Evolutionary conservation across 192 early-diverging fungal genomes (phyloP).

Genomic region (Haplosporangium gracile): DNA sequence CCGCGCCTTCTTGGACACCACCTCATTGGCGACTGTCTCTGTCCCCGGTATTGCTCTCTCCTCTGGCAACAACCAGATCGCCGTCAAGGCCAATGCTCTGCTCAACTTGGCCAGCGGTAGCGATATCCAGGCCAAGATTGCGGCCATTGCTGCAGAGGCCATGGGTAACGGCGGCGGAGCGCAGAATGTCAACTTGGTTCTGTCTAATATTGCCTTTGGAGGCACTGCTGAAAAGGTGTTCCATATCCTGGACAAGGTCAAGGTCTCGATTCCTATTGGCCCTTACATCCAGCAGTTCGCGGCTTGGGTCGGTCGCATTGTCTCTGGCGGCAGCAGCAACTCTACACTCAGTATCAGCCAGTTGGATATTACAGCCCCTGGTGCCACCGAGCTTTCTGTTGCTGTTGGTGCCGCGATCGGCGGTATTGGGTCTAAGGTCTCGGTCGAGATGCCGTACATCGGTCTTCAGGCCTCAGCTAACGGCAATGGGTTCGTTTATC

Average conservation of each 20-base stretch:
- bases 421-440: slow-evolving; percentile 47
- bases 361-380: slow-evolving; percentile 36
- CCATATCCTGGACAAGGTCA: slow-evolving; percentile 43
- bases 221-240: slow-evolving; percentile 24
- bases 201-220: slow-evolving; percentile 53
- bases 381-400: slow-evolving; percentile 33
- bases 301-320: slow-evolving; percentile 7
- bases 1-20: slow-evolving; percentile 42
- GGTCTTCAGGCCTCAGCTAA: slow-evolving; percentile 34
- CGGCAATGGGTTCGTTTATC: slow-evolving; percentile 24
- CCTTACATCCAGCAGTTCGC: slow-evolving; percentile 38
- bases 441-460: slow-evolving; percentile 40
- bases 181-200: slow-evolving; percentile 46
- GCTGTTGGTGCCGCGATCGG: slow-evolving; percentile 32
- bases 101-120: slow-evolving; percentile 35
- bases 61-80: slow-evolving; percentile 43
- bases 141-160: slow-evolving; percentile 45
- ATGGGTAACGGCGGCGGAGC: slow-evolving; percentile 31
- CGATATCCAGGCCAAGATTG: slow-evolving; percentile 47
- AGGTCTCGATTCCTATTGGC: slow-evolving; percentile 34
- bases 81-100: slow-evolving; percentile 24
- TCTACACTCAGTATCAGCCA: slow-evolving; percentile 25
- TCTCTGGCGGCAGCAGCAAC: neutral
- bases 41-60: slow-evolving; percentile 34
- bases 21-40: slow-evolving; percentile 35